Base-by-base conservation (phyloP, 352 stramenopile genomes). In the Pythium periplocum region DNA sequence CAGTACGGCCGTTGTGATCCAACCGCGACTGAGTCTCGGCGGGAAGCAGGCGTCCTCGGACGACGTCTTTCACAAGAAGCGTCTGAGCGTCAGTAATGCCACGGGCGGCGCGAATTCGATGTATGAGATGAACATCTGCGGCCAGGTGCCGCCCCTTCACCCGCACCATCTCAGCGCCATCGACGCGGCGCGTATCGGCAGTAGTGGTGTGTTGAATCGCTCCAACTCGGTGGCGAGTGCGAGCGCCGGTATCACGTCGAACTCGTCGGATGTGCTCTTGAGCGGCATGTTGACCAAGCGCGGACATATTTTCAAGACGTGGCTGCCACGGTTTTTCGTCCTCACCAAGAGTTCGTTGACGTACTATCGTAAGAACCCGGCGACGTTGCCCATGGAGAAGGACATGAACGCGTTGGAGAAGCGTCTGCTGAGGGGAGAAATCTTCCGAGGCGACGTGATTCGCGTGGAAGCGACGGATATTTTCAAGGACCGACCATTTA, bases 221-320 rank as follows among this genome's bases (percentile, higher is more conserved):
- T 36, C 48, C 17, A 36, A 52, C 46, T 52, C 48, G 48, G 48
- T 5, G 32, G 48, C 34, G 10, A 45, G 11, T 0, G 35, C 51
- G 40, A 62, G 60, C 48, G 44, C 42, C 31, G 52, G 39, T 44
- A 52, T 38, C 11, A 48, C 44, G 10, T 56, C 38, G 42, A 48
- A 48, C 31, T 42, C 63, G 12, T 66, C 76, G 37, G 74, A 90
- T 32, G 66, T 86, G 8, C 61, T 90, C 30, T 59, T 87, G n/a
- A 83, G 64, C 45, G 79, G 74, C 42, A 55, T 71, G 42, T 59
- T 94, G 34, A 67, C 60, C 42, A 90, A 90, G 53, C 78, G 81
- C 49, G 78, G 78, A 30, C 77, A 86, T 44, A 76, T 94, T 42
- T 87, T 90, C 54, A 84, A 86, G 59, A 75, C 71, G 50, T 94